Conservation (phyloP, 139 green algal species). For the Chlamydomonas sphaeroides region DNA sequence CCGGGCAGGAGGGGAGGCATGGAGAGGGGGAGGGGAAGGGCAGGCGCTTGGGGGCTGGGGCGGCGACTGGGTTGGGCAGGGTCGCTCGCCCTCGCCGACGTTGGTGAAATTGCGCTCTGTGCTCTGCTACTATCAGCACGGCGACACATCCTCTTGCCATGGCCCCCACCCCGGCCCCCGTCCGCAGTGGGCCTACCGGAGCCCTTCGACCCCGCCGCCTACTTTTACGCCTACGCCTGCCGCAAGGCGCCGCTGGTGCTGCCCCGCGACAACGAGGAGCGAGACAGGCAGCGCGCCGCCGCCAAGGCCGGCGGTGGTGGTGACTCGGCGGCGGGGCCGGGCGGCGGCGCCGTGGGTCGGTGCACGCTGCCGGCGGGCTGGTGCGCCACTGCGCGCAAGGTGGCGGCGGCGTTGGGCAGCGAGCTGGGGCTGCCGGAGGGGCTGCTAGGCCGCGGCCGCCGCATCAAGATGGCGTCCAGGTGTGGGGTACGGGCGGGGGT, state of each 20-base stretch:
- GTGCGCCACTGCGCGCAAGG: not conserved
- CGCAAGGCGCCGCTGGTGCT: constrained; percentile 22
- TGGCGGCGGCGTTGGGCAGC: not conserved
- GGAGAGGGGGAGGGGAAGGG: not conserved
- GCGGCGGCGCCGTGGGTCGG: not conserved
- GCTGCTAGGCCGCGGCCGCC: constrained; percentile 9
- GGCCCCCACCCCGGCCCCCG: not conserved
- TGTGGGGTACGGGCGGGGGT: not conserved
- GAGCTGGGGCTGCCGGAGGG: constrained; percentile 23
- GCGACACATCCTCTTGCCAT: not conserved
- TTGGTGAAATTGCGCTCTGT: no score
- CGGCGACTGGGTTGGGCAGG: no score
- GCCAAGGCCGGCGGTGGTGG: no score
- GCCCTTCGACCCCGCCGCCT: constrained; percentile 6
- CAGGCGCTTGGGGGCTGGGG: no score
- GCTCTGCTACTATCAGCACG: not conserved
- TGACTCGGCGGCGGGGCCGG: no score
- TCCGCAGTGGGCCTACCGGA: constrained; percentile 34
- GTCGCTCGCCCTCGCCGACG: no score
- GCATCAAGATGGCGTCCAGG: not conserved
- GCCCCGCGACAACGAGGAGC: not conserved
- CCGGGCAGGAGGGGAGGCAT: no score
- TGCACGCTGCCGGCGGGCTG: constrained; percentile 33
- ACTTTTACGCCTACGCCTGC: constrained; percentile 45
- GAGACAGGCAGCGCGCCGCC: no score